Evolutionary conservation across 176 grass and related monocot genomes (phyloP).

Genomic region (Otatea glauca): DNA sequence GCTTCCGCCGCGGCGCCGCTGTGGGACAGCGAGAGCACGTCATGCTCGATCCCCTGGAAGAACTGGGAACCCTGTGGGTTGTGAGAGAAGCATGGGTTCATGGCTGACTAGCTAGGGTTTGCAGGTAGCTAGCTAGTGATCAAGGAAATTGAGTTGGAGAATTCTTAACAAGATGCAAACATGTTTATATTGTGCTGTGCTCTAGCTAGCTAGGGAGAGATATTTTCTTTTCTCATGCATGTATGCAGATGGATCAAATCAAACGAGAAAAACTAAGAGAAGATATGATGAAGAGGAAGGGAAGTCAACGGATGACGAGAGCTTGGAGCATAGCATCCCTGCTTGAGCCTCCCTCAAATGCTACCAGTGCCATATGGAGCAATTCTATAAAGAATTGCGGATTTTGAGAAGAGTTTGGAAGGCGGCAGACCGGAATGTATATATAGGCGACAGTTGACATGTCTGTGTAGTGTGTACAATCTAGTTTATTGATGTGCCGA

Average conservation of each 20-base stretch:
- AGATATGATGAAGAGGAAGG: neutral
- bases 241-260: neutral
- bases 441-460: no score
- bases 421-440: no score
- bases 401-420: no score
- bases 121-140: no score
- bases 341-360: conserved; percentile 37
- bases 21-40: neutral
- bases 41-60: neutral
- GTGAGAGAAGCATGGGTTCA: conserved; percentile 9
- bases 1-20: neutral
- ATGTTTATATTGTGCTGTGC: neutral
- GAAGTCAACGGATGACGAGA: conserved; percentile 28
- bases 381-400: neutral
- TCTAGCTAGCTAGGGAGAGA: neutral
- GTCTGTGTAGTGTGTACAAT: no score
- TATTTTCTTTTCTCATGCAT: neutral
- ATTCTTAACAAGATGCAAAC: neutral
- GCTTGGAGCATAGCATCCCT: conserved; percentile 15
- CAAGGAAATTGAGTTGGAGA: neutral
- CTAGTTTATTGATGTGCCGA: no score
- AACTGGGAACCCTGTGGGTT: conserved; percentile 8
- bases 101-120: conserved; percentile 6
- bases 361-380: conserved; percentile 33
- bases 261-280: neutral